Base-by-base conservation (phyloP, 805 yeast genomes). In the Metschnikowia orientalis region DNA sequence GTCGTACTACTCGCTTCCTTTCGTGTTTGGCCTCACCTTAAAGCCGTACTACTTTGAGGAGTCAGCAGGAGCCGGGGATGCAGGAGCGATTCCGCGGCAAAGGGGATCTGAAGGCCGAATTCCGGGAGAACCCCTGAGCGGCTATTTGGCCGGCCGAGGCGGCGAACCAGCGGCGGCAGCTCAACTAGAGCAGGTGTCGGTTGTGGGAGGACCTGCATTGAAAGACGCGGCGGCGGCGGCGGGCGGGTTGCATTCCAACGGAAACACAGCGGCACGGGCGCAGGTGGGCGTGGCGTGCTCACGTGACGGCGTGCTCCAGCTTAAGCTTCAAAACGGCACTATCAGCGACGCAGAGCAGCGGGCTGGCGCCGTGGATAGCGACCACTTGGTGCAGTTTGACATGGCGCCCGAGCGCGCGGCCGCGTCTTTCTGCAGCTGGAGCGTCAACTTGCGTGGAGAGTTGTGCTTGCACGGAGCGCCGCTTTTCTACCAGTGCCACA, bases 321-420 rank as follows among this genome's bases (percentile, higher is more conserved):
- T 64, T 54, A 44, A 51, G 4, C 48, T 64, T 18, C 34, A 47
- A 8, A 57, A 57, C 22, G 57, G 60, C 2, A 47, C 58, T 13
- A 45, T 64, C 32, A 45, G 53, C 18, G 67, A 63, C 39, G 37
- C 55, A 11, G 50, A 45, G 15, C 47, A 53, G 31, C 42, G 68
- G 34, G 56, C 62, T 32, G 69, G 67, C 4, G 52, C 61, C 13
- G 62, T 64, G 32, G 69, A 63, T 18, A 50, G 55, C 3, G 56
- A 57, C 26, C 55, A 54, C 26, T 68, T 63, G 40, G 62, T 63
- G 39, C 69, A 61, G 37, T 63, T 63, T 35, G 70, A 64, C 38
- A 68, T 25, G 12, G 16, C 21, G 21, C 5, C 9, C 9, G n/a
- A n/a, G n/a, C n/a, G n/a, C n/a, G n/a, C n/a, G n/a, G 12, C 6